These are phyloP conservation scores for Rhizopogon vulgaris DNA, from an alignment of 768 basidiomycete genomes.

Conservation along the genomic window DNA sequence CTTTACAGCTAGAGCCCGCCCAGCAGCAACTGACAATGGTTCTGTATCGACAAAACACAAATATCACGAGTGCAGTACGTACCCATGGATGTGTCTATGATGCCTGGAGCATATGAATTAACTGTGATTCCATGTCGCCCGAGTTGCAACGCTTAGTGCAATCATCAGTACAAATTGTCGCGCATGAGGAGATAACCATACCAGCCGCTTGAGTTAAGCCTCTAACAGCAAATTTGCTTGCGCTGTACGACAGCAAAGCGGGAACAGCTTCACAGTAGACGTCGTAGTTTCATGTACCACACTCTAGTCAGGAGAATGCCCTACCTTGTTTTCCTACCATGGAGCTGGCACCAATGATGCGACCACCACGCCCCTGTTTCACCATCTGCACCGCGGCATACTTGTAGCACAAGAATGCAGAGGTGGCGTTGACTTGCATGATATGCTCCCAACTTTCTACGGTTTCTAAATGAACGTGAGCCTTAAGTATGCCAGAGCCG, in stretches of 20 bases:
- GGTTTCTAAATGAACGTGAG: not conserved
- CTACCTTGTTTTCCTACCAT: slow-evolving; percentile 25
- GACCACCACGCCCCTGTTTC: slow-evolving; percentile 31
- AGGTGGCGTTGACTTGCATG: slow-evolving; percentile 26
- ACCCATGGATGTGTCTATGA: slow-evolving; percentile 26
- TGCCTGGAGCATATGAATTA: slow-evolving; percentile 32
- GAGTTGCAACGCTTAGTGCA: slow-evolving; percentile 17
- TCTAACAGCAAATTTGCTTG: slow-evolving; percentile 30
- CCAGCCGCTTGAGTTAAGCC: slow-evolving; percentile 33
- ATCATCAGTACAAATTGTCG: not conserved
- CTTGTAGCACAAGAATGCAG: slow-evolving; percentile 34
- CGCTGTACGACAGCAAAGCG: slow-evolving; percentile 3
- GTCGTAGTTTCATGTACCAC: not conserved
- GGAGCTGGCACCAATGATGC: slow-evolving; percentile 32
- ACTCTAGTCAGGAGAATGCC: not conserved
- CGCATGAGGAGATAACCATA: slow-evolving; percentile 7
- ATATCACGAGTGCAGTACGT: not conserved
- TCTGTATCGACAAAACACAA: not conserved
- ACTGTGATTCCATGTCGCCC: slow-evolving; percentile 29
- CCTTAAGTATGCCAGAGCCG: not conserved
- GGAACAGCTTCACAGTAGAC: not conserved
- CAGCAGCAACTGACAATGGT: not conserved
- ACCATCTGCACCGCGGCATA: slow-evolving; percentile 34
- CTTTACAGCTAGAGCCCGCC: not conserved
- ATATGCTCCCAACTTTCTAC: slow-evolving; percentile 21